Evolutionary conservation across 257 asterid genomes (phyloP), one percentile per base, ranked within the genome.

Genomic region (Ilex asprella): DNA sequence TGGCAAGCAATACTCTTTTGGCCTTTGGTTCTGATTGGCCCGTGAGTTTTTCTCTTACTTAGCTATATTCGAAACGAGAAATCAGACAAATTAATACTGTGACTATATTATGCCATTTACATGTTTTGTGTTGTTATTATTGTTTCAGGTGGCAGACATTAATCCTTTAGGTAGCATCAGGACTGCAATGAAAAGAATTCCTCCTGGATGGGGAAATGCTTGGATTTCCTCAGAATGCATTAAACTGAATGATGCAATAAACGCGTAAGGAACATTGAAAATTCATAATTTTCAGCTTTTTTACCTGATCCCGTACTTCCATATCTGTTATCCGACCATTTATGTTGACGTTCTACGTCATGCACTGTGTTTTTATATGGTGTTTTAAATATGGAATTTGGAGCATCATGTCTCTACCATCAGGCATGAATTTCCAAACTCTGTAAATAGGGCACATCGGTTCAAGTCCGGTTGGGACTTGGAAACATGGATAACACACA

Each of bases 1-100:
- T 84, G 60, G 70, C 80, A 39, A 76, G 88, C 56, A 66, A 79
- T 44, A 88, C 87, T 0, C 84, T 59, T 64, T 74, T 92, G 75
- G 97, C 89, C 55, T 88, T 92, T 52, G 99, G 99, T 66, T 92
- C 99, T 55, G 99, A 89, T 77, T 92, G 99, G 99, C 99, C 99
- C 14, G 98, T 88, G 68, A 74, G 89, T 52, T 63, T 59, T 15
- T 51, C 29, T 54, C 44, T 16, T 12, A 4, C 8, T 4, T 35
- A 8, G 8, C 41, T 35, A 35, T 35, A 3, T 35, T 35, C 2
- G 8, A 35, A 35, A 35, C 8, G 7, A 35, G 8, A 35, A 35
- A 35, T 35, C 41, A 35, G 41, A 21, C 27, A 21, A 21, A 35
- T 35, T 35, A 35, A 8, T 35, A 3, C 8, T 0, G 41, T 35